These are phyloP conservation scores for Kalanchoe fedtschenkoi DNA, from an alignment of 164 flowering plant species.

Conservation along the genomic window DNA sequence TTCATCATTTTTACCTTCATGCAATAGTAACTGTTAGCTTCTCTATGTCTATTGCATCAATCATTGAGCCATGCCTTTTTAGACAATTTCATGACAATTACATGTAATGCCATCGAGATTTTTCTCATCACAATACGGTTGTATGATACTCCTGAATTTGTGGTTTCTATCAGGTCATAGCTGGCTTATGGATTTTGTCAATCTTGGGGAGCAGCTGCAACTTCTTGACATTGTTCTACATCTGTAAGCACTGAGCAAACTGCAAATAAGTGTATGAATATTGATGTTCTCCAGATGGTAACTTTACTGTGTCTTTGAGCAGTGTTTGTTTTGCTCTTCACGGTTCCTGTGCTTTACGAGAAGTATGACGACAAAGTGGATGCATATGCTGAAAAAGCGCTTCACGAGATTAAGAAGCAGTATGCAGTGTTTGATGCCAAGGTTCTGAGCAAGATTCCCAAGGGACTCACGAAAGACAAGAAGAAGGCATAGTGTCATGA, in stretches of 20 bases:
- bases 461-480: conserved; percentile 3
- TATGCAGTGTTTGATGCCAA: conserved; percentile 10
- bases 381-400: conserved; percentile 4
- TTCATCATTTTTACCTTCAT: background rate
- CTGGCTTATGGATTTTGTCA: conserved; percentile 8
- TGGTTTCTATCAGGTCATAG: conserved; percentile 3
- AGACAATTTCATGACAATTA: background rate
- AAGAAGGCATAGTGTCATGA: background rate
- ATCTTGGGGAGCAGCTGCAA: conserved; percentile 8
- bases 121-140: background rate
- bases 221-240: conserved; percentile 9
- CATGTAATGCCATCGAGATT: background rate
- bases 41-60: background rate
- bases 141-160: background rate
- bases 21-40: background rate
- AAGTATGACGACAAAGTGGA: conserved; percentile 10
- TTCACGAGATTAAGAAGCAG: conserved; percentile 5
- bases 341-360: conserved; percentile 8
- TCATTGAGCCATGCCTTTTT: background rate
- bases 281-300: background rate
- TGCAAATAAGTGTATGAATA: background rate
- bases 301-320: background rate
- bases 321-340: conserved; percentile 8
- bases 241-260: background rate
- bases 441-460: conserved; percentile 12